These are phyloP conservation scores for Xylariales sp. DNA, from an alignment of 2,329 filamentous ascomycete species.

Conservation along the genomic window DNA sequence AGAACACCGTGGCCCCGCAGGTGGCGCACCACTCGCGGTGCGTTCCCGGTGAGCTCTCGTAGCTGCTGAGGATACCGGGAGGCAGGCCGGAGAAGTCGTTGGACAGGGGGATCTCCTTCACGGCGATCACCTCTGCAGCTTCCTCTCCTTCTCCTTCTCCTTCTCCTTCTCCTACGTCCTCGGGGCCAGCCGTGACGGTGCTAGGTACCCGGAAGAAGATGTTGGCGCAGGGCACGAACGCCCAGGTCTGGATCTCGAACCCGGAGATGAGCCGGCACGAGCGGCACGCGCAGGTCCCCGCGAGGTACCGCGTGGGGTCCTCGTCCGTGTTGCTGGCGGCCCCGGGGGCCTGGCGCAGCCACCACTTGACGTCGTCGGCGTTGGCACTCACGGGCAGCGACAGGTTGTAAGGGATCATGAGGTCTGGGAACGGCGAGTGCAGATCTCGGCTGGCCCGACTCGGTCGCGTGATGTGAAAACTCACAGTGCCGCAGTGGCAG, in stretches of 20 bases:
- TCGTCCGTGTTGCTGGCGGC: too few relatives aligned
- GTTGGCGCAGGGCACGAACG: slow-evolving; percentile 58
- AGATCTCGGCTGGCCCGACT: slow-evolving; percentile 37
- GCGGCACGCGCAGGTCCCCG: slow-evolving; percentile 56
- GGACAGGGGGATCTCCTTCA: slow-evolving; percentile 19
- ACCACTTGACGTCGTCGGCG: slow-evolving; percentile 51
- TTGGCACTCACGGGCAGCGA: slow-evolving; percentile 32
- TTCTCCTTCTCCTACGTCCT: not conserved
- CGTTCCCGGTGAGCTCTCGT: slow-evolving; percentile 49
- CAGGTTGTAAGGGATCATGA: slow-evolving; percentile 44
- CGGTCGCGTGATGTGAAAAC: slow-evolving; percentile 54
- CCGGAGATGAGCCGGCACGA: slow-evolving; percentile 58
- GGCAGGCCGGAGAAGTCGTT: slow-evolving; percentile 31
- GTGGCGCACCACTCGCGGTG: slow-evolving; percentile 55
- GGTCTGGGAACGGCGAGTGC: slow-evolving; percentile 47
- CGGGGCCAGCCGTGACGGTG: slow-evolving; percentile 6
- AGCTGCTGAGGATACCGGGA: slow-evolving; percentile 41
- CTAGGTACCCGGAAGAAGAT: slow-evolving; percentile 39
- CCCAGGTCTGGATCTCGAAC: slow-evolving; percentile 62
- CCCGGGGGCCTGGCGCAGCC: slow-evolving; percentile 36
- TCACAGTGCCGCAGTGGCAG: slow-evolving; percentile 52
- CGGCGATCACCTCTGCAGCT: too few relatives aligned
- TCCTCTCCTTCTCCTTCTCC: too few relatives aligned
- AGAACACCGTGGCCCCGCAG: slow-evolving; percentile 64
- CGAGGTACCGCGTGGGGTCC: slow-evolving; percentile 49